Evolutionary conservation across 1,284 basidiomycete genomes (phyloP), one percentile per base, ranked within the genome.

Genomic region (Tilletiopsis washingtonensis): DNA sequence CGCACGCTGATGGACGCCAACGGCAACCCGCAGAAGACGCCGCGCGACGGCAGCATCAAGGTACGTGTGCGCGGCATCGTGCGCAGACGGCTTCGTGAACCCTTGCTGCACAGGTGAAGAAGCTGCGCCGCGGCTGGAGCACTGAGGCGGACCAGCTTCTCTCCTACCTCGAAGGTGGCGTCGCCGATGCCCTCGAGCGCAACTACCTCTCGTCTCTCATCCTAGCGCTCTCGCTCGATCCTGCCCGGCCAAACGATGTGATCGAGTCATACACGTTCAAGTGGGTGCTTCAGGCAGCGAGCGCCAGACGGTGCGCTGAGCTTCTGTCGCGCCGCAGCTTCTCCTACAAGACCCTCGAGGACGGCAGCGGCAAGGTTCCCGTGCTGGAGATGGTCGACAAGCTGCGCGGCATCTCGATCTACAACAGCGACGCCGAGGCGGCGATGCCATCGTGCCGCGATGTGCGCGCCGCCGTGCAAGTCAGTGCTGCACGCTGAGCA

Each of bases 201-300:
- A n/a, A 43, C 19, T 48, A 48, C 29, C 47, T 48, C 25, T 19
- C 20, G n/a, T 42, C 40, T 24, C 34, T 48, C 5, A 36, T 48
- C 14, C 23, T 48, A 12, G 47, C 25, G 19, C 25, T 48, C 39
- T 48, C 40, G n/a, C 27, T 48, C 2, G 40, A 48, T 19, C 24
- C 25, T 25, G 40, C 40, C 9, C 17, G 42, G 7, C 39, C 40
- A 1, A 41, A 42, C 17, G 29, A 41, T 4, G 40, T 48, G 9
- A 38, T 48, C 4, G 47, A 48, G 32, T 38, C 32, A 6, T 48
- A 48, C 40, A 42, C 47, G 7, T 48, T 48, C 47, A 48, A 48
- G 47, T 48, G 40, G 42, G 47, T n/a, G n/a, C n/a, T n/a, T n/a
- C 39, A 2, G 14, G 19, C 26, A 15, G 27, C 4, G 21, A n/a